phyloP scores from a whole-genome alignment of 306 rosid genomes.

The Vigna radiata region DNA sequence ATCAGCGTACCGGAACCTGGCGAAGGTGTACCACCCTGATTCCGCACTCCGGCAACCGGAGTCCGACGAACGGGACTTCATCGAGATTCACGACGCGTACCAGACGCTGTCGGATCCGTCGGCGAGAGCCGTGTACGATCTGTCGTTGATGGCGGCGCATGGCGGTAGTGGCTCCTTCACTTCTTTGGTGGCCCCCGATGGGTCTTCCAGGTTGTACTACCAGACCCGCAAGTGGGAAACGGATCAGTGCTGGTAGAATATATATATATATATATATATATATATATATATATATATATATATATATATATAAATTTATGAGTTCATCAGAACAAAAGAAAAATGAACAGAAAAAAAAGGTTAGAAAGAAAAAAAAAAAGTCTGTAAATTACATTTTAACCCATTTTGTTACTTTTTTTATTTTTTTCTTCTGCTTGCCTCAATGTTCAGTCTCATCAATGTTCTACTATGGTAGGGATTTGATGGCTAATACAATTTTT shows the following conservation, averaged over 20 bases:
- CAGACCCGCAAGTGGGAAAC: constrained; percentile 82
- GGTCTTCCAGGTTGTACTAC: constrained; percentile 49
- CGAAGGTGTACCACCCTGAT: constrained; percentile 70
- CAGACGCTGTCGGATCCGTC: constrained; percentile 81
- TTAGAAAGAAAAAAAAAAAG: no score
- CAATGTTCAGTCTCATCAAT: no score
- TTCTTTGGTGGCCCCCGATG: constrained; percentile 13
- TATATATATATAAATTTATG: no score
- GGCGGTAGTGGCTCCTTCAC: constrained; percentile 24
- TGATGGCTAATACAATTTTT: no score
- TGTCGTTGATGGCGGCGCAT: constrained; percentile 48
- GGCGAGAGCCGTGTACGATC: constrained; percentile 68
- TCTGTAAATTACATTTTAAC: not conserved
- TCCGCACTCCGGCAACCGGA: constrained; percentile 46
- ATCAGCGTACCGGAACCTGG: constrained; percentile 45
- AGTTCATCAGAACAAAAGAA: not conserved
- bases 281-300: no score
- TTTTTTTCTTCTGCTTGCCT: no score
- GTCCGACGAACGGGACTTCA: constrained; percentile 62
- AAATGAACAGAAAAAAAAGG: no score
- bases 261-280: no score
- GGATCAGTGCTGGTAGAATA: constrained; percentile 95
- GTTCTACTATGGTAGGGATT: no score
- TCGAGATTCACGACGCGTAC: constrained; percentile 76
- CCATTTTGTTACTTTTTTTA: no score